Evolutionary conservation across 2,329 filamentous ascomycete species (phyloP).

Genomic region (Neophaeococcomyces aloes): DNA sequence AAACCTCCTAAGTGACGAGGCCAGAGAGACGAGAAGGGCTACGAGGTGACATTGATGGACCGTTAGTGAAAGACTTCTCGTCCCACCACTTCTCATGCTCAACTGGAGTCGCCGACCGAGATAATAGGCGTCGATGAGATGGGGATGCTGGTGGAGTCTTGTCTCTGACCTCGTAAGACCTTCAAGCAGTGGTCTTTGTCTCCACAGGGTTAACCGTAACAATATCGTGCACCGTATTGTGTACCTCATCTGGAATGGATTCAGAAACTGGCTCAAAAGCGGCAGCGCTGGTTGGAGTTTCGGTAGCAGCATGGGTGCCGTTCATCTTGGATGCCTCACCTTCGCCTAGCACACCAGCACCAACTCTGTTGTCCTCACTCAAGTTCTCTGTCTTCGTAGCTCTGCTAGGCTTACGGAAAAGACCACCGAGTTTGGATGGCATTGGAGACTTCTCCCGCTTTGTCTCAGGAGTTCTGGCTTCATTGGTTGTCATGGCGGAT

Average conservation of each 20-base stretch:
- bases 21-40: constrained; percentile 24
- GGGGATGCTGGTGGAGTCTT: constrained; percentile 20
- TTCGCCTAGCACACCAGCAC: constrained; percentile 19
- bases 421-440: constrained; percentile 33
- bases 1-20: constrained; percentile 19
- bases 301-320: constrained; percentile 2
- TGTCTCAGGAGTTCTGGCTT: constrained; percentile 22
- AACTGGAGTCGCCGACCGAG: constrained; percentile 21
- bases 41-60: constrained; percentile 18
- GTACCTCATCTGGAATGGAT: constrained; percentile 13
- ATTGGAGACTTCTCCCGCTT: constrained; percentile 32
- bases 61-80: constrained; percentile 16
- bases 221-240: constrained; percentile 10
- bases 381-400: constrained; percentile 32
- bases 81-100: constrained; percentile 26
- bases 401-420: constrained; percentile 41
- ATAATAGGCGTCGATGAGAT: constrained; percentile 19
- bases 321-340: constrained; percentile 6
- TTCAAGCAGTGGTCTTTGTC: constrained; percentile 23
- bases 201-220: constrained; percentile 13
- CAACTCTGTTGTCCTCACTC: constrained; percentile 23
- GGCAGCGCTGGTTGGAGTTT: constrained; percentile 23
- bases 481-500: constrained; percentile 38
- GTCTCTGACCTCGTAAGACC: constrained; percentile 23
- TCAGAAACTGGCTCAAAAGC: constrained; percentile 17